Base-by-base conservation (phyloP, 129 eudicot genomes). In the Silybum marianum region DNA sequence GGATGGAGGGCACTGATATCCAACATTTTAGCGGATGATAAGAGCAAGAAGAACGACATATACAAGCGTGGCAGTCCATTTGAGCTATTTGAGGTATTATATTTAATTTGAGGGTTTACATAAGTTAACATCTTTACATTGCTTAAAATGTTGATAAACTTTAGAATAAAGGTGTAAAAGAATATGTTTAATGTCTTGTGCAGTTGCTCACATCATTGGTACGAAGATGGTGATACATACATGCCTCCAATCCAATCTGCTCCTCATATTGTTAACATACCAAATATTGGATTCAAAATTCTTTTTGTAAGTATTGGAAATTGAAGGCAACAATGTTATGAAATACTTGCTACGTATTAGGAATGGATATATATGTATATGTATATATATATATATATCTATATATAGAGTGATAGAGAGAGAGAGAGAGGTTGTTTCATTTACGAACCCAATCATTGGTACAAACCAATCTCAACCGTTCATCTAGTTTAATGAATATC, bases 11-110 rank as follows among this genome's bases (percentile, higher is more conserved):
- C 93, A 16, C 80, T 95, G 18, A 39, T 95, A 78, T 92, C 82
- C 40, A 90, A 72, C 80, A 54, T 89, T 79, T 84, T 95, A 71
- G 84, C 91, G 3, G 34, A 69, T 26, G 92, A 88, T 54, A 79
- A 81, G 67, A 76, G 71, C 86, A 90, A 88, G 78, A 92, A 92
- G 86, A 89, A 90, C 78, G 99, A 95, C 23, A 80, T 82, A 9
- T 95, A 95, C 90, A 95, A 88, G 88, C 89, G 90, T 68, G 99
- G 99, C 62, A 95, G 88, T 82, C 93, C 98, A 26, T 92, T 95
- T 62, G 97, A 95, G 80, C 79, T 95, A 40, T 85, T 95, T 86
- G 98, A 92, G 97, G 99, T 95, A 80, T 32, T 66, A 6, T 9
- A 23, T 58, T n/a, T 58, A 8, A 58, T 58, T 58, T 5, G 39